Evolutionary conservation across 2,329 filamentous ascomycete species (phyloP), one percentile per base, ranked within the genome.

Genomic region (Penicillium polonicum): DNA sequence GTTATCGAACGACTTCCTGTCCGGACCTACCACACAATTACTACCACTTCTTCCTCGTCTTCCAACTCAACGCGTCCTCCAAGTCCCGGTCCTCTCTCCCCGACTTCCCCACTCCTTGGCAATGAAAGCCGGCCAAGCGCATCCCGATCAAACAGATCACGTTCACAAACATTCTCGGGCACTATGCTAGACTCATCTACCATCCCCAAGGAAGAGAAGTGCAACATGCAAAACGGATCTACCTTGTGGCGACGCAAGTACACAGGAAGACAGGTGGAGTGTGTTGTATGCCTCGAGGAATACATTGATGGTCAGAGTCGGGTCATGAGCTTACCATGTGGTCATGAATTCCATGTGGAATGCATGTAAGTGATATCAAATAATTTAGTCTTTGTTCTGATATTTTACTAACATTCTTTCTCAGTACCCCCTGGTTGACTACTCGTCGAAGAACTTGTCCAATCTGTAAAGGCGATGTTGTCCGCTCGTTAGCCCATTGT

Each of bases 401-500:
- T 7, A 52, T 38, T 63, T 62, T 58, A 68, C 69, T 70, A 60
- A 65, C 23, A 29, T 13, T 36, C 23, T 38, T 29, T 35, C 21
- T 27, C 63, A 96, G 92, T 71, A 97, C 94, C 5, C 94, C 94
- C 2, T 99, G 94, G 94, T 81, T 99, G 52, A 97, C 93, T 0
- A 97, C 92, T 17, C 88, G 93, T 48, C 89, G 94, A 62, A 88
- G 94, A 62, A 99, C 94, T n/a, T 99, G 94, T 69, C 94, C 94
- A 0, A 97, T 99, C 60, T 99, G 94, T 79, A 99, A 99, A 79
- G 92, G 92, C 48, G 94, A 99, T 71, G 94, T 99, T 36, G 93
- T 99, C 17, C 75, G 78, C 43, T 80, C 78, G 1, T 70, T 91
- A 62, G 83, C 86, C 19, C 81, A 79, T 33, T 64, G 61, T n/a